These are phyloP conservation scores for Beauveria asiatica DNA, from an alignment of 2,329 filamentous ascomycete genomes.

Conservation along the genomic window DNA sequence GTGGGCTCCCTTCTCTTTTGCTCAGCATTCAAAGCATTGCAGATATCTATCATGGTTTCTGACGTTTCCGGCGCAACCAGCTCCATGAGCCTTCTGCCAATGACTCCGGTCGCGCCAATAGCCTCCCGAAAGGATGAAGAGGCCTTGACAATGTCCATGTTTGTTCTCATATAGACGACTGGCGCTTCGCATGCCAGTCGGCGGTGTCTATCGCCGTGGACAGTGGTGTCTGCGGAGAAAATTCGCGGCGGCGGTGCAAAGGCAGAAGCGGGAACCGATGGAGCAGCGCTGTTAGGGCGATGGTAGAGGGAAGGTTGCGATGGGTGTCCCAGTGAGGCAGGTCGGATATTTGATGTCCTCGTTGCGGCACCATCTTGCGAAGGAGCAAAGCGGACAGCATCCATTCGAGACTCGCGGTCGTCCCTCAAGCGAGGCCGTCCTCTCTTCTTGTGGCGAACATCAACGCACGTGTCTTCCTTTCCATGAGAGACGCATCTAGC, in stretches of 20 bases:
- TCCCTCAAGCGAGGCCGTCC: slow-evolving; percentile 71
- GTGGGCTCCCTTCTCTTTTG: slow-evolving; percentile 50
- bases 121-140: slow-evolving; percentile 49
- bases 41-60: slow-evolving; percentile 41
- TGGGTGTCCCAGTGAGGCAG: slow-evolving; percentile 14
- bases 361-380: slow-evolving; percentile 37
- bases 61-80: slow-evolving; percentile 43
- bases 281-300: background rate
- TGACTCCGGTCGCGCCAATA: slow-evolving; percentile 36
- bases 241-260: slow-evolving; percentile 2
- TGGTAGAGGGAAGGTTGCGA: background rate
- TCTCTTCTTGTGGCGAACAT: slow-evolving; percentile 80
- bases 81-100: slow-evolving; percentile 44
- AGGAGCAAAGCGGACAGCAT: slow-evolving; percentile 38
- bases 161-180: slow-evolving; percentile 49
- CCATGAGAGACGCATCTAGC: slow-evolving; percentile 68
- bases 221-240: background rate
- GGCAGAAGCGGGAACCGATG: background rate
- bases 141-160: slow-evolving; percentile 48
- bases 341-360: slow-evolving; percentile 44
- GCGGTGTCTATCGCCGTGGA: background rate
- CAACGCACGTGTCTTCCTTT: slow-evolving; percentile 71
- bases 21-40: slow-evolving; percentile 47
- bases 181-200: slow-evolving; percentile 31
- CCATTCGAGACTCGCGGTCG: slow-evolving; percentile 54